Conservation (phyloP, 148 eudicot genomes). For the Rhododendron henanense region DNA sequence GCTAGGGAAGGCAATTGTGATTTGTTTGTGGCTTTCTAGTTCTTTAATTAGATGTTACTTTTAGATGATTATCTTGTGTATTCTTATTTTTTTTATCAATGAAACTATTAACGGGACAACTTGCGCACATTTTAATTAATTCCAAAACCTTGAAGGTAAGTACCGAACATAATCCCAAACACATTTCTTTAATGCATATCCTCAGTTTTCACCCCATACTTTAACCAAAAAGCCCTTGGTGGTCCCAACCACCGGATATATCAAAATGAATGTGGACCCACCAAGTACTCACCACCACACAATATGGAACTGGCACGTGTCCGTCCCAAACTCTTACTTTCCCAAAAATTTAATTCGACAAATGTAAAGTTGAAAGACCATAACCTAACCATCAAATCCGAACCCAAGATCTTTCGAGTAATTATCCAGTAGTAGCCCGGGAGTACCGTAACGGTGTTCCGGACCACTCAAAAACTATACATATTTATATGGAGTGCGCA, state of each 20-base stretch:
- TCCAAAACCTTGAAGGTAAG: too few relatives aligned
- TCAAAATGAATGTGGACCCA: constrained; percentile 11
- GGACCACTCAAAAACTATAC: too few relatives aligned
- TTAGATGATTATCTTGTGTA: too few relatives aligned
- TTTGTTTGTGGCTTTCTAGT: too few relatives aligned
- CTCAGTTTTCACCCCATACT: constrained; percentile 13
- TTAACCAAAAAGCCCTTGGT: not conserved
- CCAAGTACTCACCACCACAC: constrained; percentile 15
- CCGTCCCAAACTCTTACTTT: not conserved
- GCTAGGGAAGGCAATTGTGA: too few relatives aligned
- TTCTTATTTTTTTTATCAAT: too few relatives aligned
- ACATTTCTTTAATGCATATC: constrained; percentile 8
- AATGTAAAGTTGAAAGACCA: not conserved
- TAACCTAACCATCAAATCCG: not conserved
- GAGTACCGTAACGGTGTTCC: not conserved
- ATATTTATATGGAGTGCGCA: too few relatives aligned
- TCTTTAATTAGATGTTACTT: too few relatives aligned
- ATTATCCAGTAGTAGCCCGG: not conserved
- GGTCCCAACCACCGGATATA: constrained; percentile 21
- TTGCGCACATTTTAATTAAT: too few relatives aligned
- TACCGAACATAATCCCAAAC: too few relatives aligned
- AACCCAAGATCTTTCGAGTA: not conserved
- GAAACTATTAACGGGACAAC: too few relatives aligned
- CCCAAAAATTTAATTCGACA: not conserved
- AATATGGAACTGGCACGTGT: not conserved